Conservation (phyloP, 1,284 basidiomycete species). For the Mycena sp. region DNA sequence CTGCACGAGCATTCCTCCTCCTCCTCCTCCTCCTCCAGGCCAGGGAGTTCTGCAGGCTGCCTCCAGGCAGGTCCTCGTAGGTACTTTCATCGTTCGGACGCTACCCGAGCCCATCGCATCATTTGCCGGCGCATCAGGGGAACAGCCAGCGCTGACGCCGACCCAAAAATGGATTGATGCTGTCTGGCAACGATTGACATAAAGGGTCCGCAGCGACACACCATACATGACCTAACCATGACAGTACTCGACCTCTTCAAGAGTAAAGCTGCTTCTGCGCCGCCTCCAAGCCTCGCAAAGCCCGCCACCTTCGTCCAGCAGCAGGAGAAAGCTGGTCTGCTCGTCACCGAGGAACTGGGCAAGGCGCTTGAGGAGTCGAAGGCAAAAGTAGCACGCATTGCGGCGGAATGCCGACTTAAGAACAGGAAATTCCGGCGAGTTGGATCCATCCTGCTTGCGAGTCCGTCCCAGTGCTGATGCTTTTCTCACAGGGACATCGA, state of each 20-base stretch:
- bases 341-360: constrained; percentile 52
- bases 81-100: no score
- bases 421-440: constrained; percentile 51
- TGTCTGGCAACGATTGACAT: no score
- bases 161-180: no score
- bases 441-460: neutral
- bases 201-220: no score
- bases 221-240: neutral
- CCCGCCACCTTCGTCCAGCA: constrained; percentile 12
- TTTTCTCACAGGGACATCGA: constrained; percentile 20
- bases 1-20: no score
- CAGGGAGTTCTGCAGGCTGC: no score
- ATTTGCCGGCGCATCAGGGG: no score
- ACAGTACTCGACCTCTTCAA: constrained; percentile 13
- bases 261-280: neutral
- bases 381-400: constrained; percentile 47
- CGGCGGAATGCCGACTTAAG: constrained; percentile 45
- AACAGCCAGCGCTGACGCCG: no score
- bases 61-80: no score
- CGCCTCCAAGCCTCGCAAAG: neutral
- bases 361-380: constrained; percentile 51
- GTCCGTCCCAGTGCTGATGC: neutral
- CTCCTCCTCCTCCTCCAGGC: no score
- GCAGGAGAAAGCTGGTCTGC: constrained; percentile 36
- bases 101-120: no score